Conservation (phyloP, 306 rosid species). For the Quercus variabilis region DNA sequence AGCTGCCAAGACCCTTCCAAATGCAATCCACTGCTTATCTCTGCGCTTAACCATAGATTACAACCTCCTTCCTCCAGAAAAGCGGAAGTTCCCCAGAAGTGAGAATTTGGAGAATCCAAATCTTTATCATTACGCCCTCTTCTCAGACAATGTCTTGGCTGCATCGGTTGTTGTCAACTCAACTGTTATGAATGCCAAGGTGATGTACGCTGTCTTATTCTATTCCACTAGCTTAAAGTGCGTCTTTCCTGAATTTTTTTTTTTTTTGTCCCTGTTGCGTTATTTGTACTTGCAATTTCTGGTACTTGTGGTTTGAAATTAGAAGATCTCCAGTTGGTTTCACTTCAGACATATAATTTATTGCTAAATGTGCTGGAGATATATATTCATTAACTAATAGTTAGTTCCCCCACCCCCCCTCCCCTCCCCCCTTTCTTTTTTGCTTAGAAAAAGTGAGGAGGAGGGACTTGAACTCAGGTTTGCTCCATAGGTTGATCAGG, state of each 20-base stretch:
- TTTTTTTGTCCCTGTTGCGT: not conserved
- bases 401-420: not conserved
- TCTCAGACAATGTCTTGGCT: slow-evolving; percentile 97
- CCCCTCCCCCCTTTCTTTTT: too few species aligned
- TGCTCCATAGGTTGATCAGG: too few species aligned
- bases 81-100: slow-evolving; percentile 72
- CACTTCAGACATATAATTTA: not conserved
- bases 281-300: not conserved
- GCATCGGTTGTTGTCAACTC: slow-evolving; percentile 95
- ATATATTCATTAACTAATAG: not conserved
- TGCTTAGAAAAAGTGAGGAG: too few species aligned
- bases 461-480: too few species aligned
- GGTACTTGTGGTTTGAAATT: not conserved
- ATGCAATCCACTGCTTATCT: slow-evolving; percentile 86
- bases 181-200: slow-evolving; percentile 80
- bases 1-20: slow-evolving; percentile 93
- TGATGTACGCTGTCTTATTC: slow-evolving; percentile 22
- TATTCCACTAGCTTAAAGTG: slow-evolving; percentile 4
- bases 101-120: slow-evolving; percentile 81
- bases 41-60: slow-evolving; percentile 90
- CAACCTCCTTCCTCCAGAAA: slow-evolving; percentile 73
- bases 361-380: not conserved
- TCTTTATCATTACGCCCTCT: slow-evolving; percentile 85
- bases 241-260: not conserved
- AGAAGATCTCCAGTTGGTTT: not conserved